Conservation (phyloP, 805 yeast species). For the Candida railenensis region DNA sequence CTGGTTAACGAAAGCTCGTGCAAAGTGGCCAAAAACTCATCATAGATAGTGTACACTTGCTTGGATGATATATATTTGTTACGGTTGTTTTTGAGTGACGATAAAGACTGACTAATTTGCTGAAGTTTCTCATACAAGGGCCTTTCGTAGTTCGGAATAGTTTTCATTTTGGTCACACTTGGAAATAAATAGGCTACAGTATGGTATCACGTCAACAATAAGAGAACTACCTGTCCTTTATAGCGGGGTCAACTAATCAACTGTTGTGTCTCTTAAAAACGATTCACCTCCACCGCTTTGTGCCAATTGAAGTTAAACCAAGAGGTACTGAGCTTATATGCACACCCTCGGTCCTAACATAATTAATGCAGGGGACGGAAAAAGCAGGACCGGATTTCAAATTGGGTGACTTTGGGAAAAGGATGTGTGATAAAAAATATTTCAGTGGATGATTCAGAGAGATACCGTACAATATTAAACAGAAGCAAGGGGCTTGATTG, state of each 20-base stretch:
- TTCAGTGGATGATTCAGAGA: too few species aligned
- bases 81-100: constrained; percentile 57
- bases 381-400: neutral
- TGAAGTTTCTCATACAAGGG: constrained; percentile 27
- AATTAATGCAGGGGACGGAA: neutral
- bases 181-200: neutral
- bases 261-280: too few species aligned
- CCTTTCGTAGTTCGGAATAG: constrained; percentile 38
- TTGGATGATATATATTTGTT: constrained; percentile 63
- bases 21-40: constrained; percentile 52
- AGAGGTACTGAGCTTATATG: neutral
- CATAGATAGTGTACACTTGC: constrained; percentile 62
- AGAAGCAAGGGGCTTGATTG: too few species aligned
- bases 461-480: too few species aligned
- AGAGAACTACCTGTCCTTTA: too few species aligned
- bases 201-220: too few species aligned
- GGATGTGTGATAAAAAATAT: neutral
- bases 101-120: constrained; percentile 25
- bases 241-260: too few species aligned
- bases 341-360: neutral
- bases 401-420: neutral
- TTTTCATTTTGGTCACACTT: constrained; percentile 8
- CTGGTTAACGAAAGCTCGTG: constrained; percentile 55
- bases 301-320: neutral
- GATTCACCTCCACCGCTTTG: neutral